Evolutionary conservation across 306 rosid species (phyloP), one percentile per base, ranked within the genome.

Genomic region (Inga laurina): DNA sequence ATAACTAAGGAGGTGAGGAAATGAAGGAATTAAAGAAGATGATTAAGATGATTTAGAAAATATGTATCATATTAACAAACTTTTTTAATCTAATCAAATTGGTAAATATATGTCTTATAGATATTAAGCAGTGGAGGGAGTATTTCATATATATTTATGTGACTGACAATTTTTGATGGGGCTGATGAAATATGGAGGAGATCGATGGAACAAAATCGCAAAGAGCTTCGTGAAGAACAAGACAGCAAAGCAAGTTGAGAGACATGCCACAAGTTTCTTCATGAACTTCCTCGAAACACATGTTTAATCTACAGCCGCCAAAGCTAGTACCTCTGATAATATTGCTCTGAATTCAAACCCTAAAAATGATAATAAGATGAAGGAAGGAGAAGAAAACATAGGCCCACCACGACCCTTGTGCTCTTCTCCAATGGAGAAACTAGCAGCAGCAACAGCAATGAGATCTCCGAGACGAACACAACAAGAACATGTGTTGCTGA

Each of bases 141-240:
- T 39, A 39, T 39, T 39, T 39, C 41, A 39, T 54, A 49, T 49
- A 13, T 19, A 61, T 24, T 61, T 3, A 37, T 19, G 51, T 69
- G 51, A 11, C 16, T 48, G 77, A 24, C 27, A 24, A 30, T 73
- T 73, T 48, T 11, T 73, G 77, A 48, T 27, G 77, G 77, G 77
- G 22, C 62, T 48, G 62, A 8, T 8, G 43, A 27, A 48, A 24
- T 48, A 3, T 48, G 62, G 62, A 16, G 39, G 39, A 30, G 62
- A 62, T 8, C 3, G 44, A 21, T 48, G 77, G 77, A 48, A 35
- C 39, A 30, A 27, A 14, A 73, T 73, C 9, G 44, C 24, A 1
- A 48, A 5, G 24, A 4, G 45, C 7, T 73, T 24, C 32, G 43
- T 48, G 62, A 10, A n/a, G 41, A 64, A 64, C 21, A 64, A 27